phyloP scores from a whole-genome alignment of 768 basidiomycete species.

The Psilocybe cyanescens region DNA sequence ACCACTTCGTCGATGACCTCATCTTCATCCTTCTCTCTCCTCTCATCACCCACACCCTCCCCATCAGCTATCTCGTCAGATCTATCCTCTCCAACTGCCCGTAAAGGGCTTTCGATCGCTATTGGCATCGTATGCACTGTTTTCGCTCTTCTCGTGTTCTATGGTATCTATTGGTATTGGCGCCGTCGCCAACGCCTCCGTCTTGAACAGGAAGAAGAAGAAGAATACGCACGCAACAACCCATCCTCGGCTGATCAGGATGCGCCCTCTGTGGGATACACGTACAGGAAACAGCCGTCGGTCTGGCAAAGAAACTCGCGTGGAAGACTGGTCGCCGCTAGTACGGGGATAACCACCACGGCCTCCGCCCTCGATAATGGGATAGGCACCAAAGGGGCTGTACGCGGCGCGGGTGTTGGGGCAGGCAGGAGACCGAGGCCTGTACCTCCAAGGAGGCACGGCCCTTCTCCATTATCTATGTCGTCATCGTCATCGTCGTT shows the following conservation, averaged over 20 bases:
- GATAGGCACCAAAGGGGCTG: neutral
- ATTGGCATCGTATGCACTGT: conserved; percentile 19
- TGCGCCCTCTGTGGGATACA: neutral
- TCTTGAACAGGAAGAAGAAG: conserved; percentile 7
- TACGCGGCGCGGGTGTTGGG: neutral
- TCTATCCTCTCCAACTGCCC: conserved; percentile 6
- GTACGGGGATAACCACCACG: neutral
- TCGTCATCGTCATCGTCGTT: conserved; percentile 4
- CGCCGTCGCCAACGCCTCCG: conserved; percentile 11
- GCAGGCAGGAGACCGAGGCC: neutral
- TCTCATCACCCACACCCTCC: conserved; percentile 4
- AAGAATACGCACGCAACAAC: conserved; percentile 8
- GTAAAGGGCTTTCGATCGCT: conserved; percentile 16
- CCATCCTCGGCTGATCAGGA: neutral
- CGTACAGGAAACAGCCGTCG: neutral
- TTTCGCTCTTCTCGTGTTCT: conserved; percentile 17
- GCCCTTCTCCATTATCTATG: neutral
- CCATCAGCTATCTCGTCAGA: conserved; percentile 6
- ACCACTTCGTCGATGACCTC: conserved; percentile 1
- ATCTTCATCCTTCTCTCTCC: conserved; percentile 8
- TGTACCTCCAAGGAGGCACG: neutral
- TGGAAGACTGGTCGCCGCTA: neutral
- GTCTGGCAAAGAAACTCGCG: neutral
- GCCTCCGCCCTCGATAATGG: neutral
- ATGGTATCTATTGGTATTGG: conserved; percentile 15